These are phyloP conservation scores for Saccharomycopsis oosterbeekiorum DNA, from an alignment of 805 yeast genomes.

Conservation along the genomic window DNA sequence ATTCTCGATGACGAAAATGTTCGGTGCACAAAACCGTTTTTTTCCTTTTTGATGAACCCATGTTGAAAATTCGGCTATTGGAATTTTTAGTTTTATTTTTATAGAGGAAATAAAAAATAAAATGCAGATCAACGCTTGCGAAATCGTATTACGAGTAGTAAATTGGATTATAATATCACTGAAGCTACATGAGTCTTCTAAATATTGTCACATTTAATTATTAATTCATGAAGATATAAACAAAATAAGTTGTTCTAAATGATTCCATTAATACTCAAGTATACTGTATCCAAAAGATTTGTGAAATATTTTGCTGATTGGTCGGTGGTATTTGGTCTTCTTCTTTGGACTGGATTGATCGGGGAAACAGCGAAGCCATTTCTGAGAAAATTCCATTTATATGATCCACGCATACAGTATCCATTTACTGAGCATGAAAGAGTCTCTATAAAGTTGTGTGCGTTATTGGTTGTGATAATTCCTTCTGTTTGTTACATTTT, in stretches of 20 bases:
- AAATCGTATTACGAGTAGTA: no score
- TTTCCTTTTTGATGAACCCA: no score
- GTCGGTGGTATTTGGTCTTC: constrained; percentile 7
- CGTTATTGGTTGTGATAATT: constrained; percentile 30
- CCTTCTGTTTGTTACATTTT: constrained; percentile 19
- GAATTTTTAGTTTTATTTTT: no score
- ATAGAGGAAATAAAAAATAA: no score
- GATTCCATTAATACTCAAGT: not conserved
- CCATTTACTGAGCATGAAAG: constrained; percentile 72
- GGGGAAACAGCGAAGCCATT: constrained; percentile 41
- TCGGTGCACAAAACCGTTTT: no score
- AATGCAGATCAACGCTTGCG: no score
- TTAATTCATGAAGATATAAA: no score
- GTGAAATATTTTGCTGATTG: constrained; percentile 13
- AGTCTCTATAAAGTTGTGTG: constrained; percentile 47
- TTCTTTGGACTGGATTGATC: constrained; percentile 11
- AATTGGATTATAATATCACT: no score
- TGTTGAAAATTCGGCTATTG: no score
- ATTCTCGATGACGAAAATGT: no score
- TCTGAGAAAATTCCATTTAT: constrained; percentile 65
- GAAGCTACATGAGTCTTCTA: no score
- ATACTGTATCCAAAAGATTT: constrained; percentile 8
- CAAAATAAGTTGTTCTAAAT: not conserved
- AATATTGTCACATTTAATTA: no score
- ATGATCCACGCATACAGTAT: constrained; percentile 69